These are phyloP conservation scores for Groenewaldozyma salmanticensis DNA, from an alignment of 805 yeast genomes.

Conservation along the genomic window DNA sequence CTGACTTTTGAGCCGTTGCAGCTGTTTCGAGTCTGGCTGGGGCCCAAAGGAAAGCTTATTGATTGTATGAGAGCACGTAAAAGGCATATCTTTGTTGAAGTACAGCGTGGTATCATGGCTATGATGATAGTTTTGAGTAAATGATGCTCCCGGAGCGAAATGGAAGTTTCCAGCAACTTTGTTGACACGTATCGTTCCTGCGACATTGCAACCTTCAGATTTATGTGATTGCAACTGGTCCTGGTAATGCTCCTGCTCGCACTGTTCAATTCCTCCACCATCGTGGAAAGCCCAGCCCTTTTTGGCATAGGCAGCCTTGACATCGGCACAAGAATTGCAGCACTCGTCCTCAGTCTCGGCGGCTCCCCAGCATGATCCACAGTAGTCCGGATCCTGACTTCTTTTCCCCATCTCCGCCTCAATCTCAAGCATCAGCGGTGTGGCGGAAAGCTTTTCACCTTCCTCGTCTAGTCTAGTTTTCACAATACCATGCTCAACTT, in stretches of 20 bases:
- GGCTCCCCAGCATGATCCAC: constrained; percentile 92
- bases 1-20: constrained; percentile 10
- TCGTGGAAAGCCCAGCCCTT: constrained; percentile 84
- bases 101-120: constrained; percentile 78
- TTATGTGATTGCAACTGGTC: constrained; percentile 46
- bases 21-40: constrained; percentile 26
- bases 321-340: constrained; percentile 81
- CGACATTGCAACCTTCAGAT: constrained; percentile 79
- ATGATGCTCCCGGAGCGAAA: constrained; percentile 90
- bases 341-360: constrained; percentile 54
- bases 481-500: constrained; percentile 61
- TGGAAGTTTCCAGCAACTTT: constrained; percentile 86
- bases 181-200: constrained; percentile 70
- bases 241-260: constrained; percentile 84
- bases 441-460: constrained; percentile 39
- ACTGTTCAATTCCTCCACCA: constrained; percentile 79
- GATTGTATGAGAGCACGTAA: constrained; percentile 68
- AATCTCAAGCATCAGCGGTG: constrained; percentile 29
- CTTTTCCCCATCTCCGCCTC: constrained; percentile 22
- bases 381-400: constrained; percentile 34
- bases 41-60: constrained; percentile 80
- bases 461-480: constrained; percentile 51
- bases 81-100: constrained; percentile 41
- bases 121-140: constrained; percentile 46
- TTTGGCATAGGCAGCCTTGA: constrained; percentile 66